Evolutionary conservation across 352 stramenopile species (phyloP).

Genomic region (Phytophthora litchii): DNA sequence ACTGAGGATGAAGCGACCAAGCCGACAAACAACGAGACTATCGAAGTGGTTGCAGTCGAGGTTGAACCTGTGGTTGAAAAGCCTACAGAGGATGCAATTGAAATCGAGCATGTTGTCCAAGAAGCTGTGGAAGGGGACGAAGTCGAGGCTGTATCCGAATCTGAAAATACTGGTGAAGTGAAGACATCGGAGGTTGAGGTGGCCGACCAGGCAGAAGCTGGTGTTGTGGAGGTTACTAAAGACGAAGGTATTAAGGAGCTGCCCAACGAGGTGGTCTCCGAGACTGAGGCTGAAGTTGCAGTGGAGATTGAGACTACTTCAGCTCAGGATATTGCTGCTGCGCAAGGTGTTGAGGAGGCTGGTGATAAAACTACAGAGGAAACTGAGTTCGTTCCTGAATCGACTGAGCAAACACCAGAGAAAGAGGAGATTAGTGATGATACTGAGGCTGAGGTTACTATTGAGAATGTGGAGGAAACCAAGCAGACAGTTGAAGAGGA

Average conservation of each 20-base stretch:
- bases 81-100: background rate
- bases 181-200: background rate
- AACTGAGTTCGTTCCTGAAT: background rate
- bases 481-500: background rate
- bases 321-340: background rate
- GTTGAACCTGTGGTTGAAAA: conserved; percentile 4
- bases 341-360: conserved; percentile 1
- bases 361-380: background rate
- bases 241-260: background rate
- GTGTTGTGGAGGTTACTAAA: background rate
- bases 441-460: conserved; percentile 1
- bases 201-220: background rate
- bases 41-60: background rate
- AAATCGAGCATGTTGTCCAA: background rate
- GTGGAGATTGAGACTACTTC: background rate
- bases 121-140: background rate
- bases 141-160: background rate
- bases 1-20: conserved; percentile 2
- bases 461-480: conserved; percentile 3
- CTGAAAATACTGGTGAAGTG: background rate
- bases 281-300: background rate
- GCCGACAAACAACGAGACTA: background rate
- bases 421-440: background rate
- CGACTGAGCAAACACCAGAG: background rate
- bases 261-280: background rate